Conservation (phyloP, 2,329 filamentous ascomycete species). For the Cladosporium oxysporum region DNA sequence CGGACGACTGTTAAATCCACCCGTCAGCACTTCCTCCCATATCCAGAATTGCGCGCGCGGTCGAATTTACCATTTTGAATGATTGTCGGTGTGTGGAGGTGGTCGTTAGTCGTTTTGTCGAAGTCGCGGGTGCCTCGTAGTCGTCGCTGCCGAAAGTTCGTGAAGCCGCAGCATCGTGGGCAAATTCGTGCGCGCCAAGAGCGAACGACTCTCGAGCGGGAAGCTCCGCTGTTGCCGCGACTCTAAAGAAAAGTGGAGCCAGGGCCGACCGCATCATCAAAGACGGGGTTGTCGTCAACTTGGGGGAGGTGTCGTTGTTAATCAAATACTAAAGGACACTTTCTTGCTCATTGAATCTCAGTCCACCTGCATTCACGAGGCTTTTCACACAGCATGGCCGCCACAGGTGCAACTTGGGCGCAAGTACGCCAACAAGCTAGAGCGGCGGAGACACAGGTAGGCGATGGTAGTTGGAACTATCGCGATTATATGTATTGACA, state of each 20-base stretch:
- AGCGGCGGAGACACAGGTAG: slow-evolving; percentile 84
- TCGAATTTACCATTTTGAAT: slow-evolving; percentile 34
- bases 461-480: slow-evolving; percentile 17
- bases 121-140: slow-evolving; percentile 23
- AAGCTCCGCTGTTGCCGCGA: not conserved
- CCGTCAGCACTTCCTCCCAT: slow-evolving; percentile 28
- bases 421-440: slow-evolving; percentile 92
- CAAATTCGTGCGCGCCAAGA: slow-evolving; percentile 4
- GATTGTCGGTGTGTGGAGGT: slow-evolving; percentile 23
- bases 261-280: slow-evolving; percentile 16
- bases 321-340: not conserved
- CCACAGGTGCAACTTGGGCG: slow-evolving; percentile 68
- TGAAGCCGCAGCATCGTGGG: not conserved
- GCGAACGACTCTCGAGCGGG: not conserved
- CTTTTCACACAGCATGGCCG: slow-evolving; percentile 35
- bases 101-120: slow-evolving; percentile 20
- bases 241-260: not conserved
- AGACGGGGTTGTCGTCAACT: slow-evolving; percentile 13
- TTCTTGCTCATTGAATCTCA: not conserved
- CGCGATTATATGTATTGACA: slow-evolving; percentile 27
- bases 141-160: slow-evolving; percentile 13
- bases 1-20: slow-evolving; percentile 54
- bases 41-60: slow-evolving; percentile 15
- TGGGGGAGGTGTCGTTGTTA: not conserved
- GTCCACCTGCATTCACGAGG: not conserved